Conservation (phyloP, 768 basidiomycete genomes). For the Calocybe indica region DNA sequence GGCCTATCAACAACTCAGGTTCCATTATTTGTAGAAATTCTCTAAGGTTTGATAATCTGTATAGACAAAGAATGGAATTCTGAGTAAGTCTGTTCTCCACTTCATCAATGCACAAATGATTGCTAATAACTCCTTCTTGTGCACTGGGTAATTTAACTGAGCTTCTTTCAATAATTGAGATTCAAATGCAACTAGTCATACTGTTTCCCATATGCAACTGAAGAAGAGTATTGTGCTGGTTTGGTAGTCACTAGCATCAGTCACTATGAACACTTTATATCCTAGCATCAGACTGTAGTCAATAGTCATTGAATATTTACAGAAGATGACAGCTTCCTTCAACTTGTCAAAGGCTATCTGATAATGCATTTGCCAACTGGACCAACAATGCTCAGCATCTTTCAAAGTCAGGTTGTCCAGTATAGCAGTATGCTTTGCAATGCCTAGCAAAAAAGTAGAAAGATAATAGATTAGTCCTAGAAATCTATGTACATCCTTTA, state of each 20-base stretch:
- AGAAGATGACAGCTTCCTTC: slow-evolving; percentile 5
- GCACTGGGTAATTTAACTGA: slow-evolving; percentile 9
- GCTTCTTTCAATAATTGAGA: slow-evolving; percentile 3
- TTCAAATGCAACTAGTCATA: slow-evolving; percentile 5
- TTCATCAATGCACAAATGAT: slow-evolving; percentile 23
- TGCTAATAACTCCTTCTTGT: slow-evolving; percentile 28
- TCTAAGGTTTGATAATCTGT: slow-evolving; percentile 32
- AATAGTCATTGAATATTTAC: too few relatives aligned
- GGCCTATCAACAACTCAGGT: slow-evolving; percentile 21
- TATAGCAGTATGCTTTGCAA: slow-evolving; percentile 12
- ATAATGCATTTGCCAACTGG: slow-evolving; percentile 14
- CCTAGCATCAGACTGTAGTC: too few relatives aligned
- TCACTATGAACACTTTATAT: neutral
- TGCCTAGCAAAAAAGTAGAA: slow-evolving; percentile 13
- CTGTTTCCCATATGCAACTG: slow-evolving; percentile 1
- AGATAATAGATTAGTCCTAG: slow-evolving; percentile 18
- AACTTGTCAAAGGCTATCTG: slow-evolving; percentile 13
- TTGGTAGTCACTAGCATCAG: slow-evolving; percentile 9
- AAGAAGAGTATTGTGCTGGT: slow-evolving; percentile 8
- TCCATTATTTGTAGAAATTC: slow-evolving; percentile 20
- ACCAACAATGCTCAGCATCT: slow-evolving; percentile 6
- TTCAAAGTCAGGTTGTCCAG: neutral
- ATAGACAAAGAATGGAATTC: slow-evolving; percentile 18
- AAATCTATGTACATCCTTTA: slow-evolving; percentile 15
- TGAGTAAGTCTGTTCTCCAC: slow-evolving; percentile 19